Base-by-base conservation (phyloP, 805 yeast species). In the Jamesozyma hellenica region DNA sequence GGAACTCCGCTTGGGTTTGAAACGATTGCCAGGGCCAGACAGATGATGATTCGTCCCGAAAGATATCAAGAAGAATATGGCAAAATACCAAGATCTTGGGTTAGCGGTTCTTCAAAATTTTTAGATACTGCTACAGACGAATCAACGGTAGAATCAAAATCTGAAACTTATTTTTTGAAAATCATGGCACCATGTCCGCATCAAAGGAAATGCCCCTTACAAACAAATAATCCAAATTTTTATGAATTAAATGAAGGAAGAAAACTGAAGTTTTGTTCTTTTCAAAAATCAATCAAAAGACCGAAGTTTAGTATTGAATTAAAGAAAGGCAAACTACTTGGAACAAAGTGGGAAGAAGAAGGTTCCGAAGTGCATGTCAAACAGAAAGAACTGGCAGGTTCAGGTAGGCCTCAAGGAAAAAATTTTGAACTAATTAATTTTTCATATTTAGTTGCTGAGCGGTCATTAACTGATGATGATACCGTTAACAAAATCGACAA, bases 1-100 rank as follows among this genome's bases (percentile, higher is more conserved):
- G 98, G 98, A 3, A 83, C 82, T 41, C 85, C 96, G 0, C 54
- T 78, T 26, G 97, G 97, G 0, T 85, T 85, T 55, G 98, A 92
- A 60, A 69, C 77, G 3, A 72, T 87, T 42, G 94, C 95, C 0
- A 68, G 96, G 39, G 96, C 96, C 4, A 70, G 98, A 52, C 96
- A 90, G 57, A 63, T 85, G 4, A 75, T 86, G 73, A 64, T 90
- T n/a, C 75, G 97, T 49, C 96, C 96, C 0, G 94, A 82, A 49
- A 71, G 74, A 5, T 68, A 67, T 48, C 67, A 61, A 6, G 60
- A 61, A 11, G 82, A 77, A 47, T 55, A 61, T 30, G 80, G 80
- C 0, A 79, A 79, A 51, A 70, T 77, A 26, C 87, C 92, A 26
- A 66, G 87, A 49, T 82, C 84, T 1, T 82, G 78, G 60, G 65